Conservation (phyloP, 2,329 filamentous ascomycete genomes). For the Clonostachys rosea region DNA sequence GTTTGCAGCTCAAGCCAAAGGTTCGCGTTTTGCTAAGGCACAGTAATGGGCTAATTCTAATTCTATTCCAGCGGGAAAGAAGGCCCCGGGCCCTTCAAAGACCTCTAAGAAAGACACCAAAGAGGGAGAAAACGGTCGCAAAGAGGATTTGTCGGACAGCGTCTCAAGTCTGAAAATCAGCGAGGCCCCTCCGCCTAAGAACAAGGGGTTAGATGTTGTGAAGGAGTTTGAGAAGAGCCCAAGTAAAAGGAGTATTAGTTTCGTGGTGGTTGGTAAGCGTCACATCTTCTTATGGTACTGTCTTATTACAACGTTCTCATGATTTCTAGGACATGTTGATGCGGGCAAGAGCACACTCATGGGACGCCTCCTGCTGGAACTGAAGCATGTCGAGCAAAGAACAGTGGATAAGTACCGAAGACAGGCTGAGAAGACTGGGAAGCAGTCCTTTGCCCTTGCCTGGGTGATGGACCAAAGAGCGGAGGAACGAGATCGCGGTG, state of each 20-base stretch:
- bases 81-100: conserved; percentile 15
- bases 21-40: conserved; percentile 59
- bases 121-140: conserved; percentile 23
- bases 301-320: neutral
- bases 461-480: conserved; percentile 94
- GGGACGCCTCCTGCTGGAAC: conserved; percentile 86
- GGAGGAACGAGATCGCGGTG: conserved; percentile 83
- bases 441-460: conserved; percentile 91
- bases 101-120: conserved; percentile 2
- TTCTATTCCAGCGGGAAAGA: conserved; percentile 44
- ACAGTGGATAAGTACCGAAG: conserved; percentile 84
- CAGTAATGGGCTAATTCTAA: conserved; percentile 49
- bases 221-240: conserved; percentile 73
- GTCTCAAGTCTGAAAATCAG: conserved; percentile 33
- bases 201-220: conserved; percentile 80
- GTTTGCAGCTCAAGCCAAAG: conserved; percentile 82
- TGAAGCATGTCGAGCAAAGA: conserved; percentile 81
- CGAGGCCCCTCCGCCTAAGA: conserved; percentile 54
- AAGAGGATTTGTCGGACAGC: conserved; percentile 13
- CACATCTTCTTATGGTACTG: neutral
- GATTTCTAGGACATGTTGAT: conserved; percentile 78
- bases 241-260: conserved; percentile 78
- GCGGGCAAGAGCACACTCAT: conserved; percentile 97
- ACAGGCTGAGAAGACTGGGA: conserved; percentile 88
- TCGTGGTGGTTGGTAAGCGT: conserved; percentile 80